phyloP scores from a whole-genome alignment of 2,329 filamentous ascomycete genomes.

The Trichophyton mentagrophytes region DNA sequence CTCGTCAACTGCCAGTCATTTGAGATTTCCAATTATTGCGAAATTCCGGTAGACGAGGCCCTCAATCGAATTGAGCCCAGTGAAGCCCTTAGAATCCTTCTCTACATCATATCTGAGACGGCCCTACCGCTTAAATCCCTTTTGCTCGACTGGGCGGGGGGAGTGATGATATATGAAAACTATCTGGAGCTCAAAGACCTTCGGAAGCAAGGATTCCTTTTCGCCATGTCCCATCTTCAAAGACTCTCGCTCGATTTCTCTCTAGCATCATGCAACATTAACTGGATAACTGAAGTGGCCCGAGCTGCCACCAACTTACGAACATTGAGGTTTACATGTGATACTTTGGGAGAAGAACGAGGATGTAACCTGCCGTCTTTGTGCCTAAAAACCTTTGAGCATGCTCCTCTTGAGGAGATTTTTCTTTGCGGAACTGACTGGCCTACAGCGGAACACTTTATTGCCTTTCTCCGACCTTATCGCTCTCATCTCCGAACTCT shows the following conservation, averaged over 20 bases:
- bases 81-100: neutral
- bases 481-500: no score
- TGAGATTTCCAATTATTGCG: neutral
- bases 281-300: neutral
- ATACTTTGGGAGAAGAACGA: no score
- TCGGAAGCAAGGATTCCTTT: neutral
- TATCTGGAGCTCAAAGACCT: neutral
- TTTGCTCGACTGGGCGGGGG: no score
- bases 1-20: neutral
- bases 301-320: neutral
- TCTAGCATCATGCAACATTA: neutral
- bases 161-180: no score
- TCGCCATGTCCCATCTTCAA: neutral
- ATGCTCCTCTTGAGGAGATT: no score
- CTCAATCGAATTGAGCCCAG: neutral
- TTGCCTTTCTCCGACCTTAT: no score
- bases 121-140: neutral
- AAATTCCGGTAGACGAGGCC: neutral
- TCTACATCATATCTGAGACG: neutral
- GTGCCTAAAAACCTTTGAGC: no score
- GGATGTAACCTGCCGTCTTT: no score
- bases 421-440: no score
- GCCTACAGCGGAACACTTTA: no score
- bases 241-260: neutral
- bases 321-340: no score